Percentiles rank a stretch among this genome's conserved stretches.
These are phyloP conservation scores for Schoenoplectus tabernaemontani DNA, from an alignment of 202 grass and related monocot genomes.

Conservation along the genomic window DNA sequence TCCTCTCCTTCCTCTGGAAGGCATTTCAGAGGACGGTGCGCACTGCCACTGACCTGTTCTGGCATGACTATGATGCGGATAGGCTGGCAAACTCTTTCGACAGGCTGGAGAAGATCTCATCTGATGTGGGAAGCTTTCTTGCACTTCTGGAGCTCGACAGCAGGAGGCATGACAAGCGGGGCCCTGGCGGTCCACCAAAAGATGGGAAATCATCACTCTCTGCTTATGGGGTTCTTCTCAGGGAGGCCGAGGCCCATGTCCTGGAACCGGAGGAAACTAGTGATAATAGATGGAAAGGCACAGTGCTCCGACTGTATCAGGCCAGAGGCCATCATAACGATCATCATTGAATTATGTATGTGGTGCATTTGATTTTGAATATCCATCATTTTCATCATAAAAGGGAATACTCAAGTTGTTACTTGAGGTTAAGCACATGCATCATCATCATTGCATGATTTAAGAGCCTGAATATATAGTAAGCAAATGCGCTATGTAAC, in stretches of 20 bases:
- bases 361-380: conserved; percentile 1
- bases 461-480: conserved; percentile 1
- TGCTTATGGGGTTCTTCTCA: conserved; percentile 3
- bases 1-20: background rate
- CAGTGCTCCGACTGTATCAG: background rate
- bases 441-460: background rate
- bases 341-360: conserved; percentile 9
- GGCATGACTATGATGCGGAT: conserved; percentile 18
- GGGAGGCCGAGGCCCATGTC: background rate
- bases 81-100: background rate
- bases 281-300: background rate
- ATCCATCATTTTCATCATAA: background rate
- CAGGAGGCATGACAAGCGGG: background rate
- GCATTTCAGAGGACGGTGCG: background rate
- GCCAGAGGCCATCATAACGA: background rate
- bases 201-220: background rate
- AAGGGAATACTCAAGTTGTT: background rate
- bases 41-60: background rate
- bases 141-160: conserved; percentile 17
- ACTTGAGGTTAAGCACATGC: background rate
- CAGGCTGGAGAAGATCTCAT: conserved; percentile 23
- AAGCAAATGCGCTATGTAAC: background rate
- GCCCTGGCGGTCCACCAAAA: background rate
- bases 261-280: background rate
- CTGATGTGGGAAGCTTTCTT: conserved; percentile 20